Conservation (phyloP, 2,329 filamentous ascomycete genomes). For the Clonostachys byssicola region DNA sequence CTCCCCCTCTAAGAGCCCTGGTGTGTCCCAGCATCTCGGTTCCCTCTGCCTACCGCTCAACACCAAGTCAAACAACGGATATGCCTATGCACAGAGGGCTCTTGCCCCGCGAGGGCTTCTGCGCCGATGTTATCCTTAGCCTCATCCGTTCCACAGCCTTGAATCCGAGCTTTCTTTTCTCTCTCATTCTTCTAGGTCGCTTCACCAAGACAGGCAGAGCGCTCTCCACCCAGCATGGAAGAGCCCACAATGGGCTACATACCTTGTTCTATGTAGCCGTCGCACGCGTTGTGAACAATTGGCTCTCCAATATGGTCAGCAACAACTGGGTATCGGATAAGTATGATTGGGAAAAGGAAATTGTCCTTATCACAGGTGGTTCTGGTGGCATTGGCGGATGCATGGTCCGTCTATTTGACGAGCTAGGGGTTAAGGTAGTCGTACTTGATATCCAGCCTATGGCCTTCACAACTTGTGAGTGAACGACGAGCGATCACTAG, state of each 20-base stretch:
- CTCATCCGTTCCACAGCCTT: slow-evolving; percentile 57
- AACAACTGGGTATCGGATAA: slow-evolving; percentile 29
- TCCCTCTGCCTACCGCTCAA: too few species aligned
- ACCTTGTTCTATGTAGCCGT: slow-evolving; percentile 22
- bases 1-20: too few species aligned
- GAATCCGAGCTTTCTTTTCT: slow-evolving; percentile 60
- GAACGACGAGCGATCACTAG: not conserved
- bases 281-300: slow-evolving; percentile 16
- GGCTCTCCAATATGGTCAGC: slow-evolving; percentile 22
- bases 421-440: slow-evolving; percentile 61
- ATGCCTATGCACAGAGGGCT: slow-evolving; percentile 43
- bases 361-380: slow-evolving; percentile 72
- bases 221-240: slow-evolving; percentile 46
- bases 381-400: slow-evolving; percentile 68
- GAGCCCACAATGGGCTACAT: slow-evolving; percentile 41
- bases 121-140: slow-evolving; percentile 53
- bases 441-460: slow-evolving; percentile 66
- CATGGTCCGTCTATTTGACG: slow-evolving; percentile 62
- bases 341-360: slow-evolving; percentile 65
- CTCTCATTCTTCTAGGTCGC: slow-evolving; percentile 57
- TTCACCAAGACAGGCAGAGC: slow-evolving; percentile 60
- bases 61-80: not conserved
- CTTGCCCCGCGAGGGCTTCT: slow-evolving; percentile 54
- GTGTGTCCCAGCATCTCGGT: too few species aligned
- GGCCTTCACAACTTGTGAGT: slow-evolving; percentile 45